Evolutionary conservation across 2,329 filamentous ascomycete genomes (phyloP), one percentile per base, ranked within the genome.

Genomic region (Drechslerella dactyloides): DNA sequence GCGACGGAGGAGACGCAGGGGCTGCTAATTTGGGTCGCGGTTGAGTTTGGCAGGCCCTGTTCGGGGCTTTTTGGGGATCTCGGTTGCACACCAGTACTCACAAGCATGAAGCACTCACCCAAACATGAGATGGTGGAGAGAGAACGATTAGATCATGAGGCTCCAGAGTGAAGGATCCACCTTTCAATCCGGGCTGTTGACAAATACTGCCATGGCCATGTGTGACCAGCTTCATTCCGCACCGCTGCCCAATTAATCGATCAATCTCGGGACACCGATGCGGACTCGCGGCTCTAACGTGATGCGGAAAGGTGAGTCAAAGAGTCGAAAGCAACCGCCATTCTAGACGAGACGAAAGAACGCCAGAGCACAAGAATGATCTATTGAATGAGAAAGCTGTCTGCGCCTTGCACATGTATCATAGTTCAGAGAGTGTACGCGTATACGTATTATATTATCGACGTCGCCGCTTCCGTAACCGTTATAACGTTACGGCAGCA

Each of bases 141-240:
- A 27, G 51, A n/a, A 44, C 52, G 17, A 40, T 59, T 60, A 54
- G 48, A 64, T 56, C 27, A 70, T 70, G 66, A 58, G 66, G 66
- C 66, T 70, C 66, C 40, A 30, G 17, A 40, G 54, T 64, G 59
- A 70, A 70, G 66, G 66, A 70, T 70, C 66, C 54, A 37, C 50
- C 54, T 15, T 60, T 70, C 30, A 17, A 55, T 33, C 27, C 8
- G 23, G 3, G 17, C 46, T 33, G 59, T 70, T 70, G 66, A 70
- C 66, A 70, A 70, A 70, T 70, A 70, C 46, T 23, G 13, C 59
- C 33, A 59, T 40, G 55, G 19, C 15, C 35, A 50, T 60, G 59
- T 70, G 66, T 50, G 59, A 70, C 66, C 55, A 42, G 37, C 23
- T 51, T 51, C 56, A 59, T 60, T 70, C 54, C 30, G 59, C 57